Percentiles rank a stretch among this genome's conserved stretches.
Conservation (phyloP, 176 grass and related monocot genomes). For the Paspalum vaginatum region DNA sequence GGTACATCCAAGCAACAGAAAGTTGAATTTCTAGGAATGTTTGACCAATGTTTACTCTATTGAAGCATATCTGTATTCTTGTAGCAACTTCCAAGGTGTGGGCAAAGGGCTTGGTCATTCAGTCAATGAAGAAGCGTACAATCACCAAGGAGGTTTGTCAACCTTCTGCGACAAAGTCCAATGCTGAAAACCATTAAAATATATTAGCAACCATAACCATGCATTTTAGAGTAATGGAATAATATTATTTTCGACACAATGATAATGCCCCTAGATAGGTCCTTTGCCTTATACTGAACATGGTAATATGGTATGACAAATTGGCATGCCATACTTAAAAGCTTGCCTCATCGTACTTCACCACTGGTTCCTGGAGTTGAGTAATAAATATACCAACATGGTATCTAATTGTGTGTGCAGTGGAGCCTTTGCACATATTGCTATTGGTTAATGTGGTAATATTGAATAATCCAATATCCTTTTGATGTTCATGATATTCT, state of each 20-base stretch:
- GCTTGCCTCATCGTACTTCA: constrained; percentile 27
- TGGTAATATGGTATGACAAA: neutral
- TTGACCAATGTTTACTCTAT: constrained; percentile 31
- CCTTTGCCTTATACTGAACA: constrained; percentile 19
- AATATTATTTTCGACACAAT: neutral
- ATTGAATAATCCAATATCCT: neutral
- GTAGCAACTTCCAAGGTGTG: constrained; percentile 73
- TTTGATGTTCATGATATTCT: constrained; percentile 33
- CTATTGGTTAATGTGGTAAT: neutral
- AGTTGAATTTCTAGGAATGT: neutral
- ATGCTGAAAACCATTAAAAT: constrained; percentile 1
- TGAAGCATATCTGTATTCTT: constrained; percentile 44
- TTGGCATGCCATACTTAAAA: constrained; percentile 20
- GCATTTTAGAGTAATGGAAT: neutral
- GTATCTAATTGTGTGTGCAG: neutral
- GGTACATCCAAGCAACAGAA: constrained; percentile 54
- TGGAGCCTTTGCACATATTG: neutral
- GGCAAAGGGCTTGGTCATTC: constrained; percentile 74
- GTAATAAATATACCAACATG: constrained; percentile 28
- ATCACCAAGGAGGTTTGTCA: constrained; percentile 76
- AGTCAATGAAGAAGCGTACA: constrained; percentile 54
- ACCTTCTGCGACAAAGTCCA: constrained; percentile 18
- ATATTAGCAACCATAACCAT: neutral
- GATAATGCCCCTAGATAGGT: neutral
- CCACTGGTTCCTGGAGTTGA: neutral